Evolutionary conservation across 2,329 filamentous ascomycete species (phyloP).

Genomic region (Fusarium sp.): DNA sequence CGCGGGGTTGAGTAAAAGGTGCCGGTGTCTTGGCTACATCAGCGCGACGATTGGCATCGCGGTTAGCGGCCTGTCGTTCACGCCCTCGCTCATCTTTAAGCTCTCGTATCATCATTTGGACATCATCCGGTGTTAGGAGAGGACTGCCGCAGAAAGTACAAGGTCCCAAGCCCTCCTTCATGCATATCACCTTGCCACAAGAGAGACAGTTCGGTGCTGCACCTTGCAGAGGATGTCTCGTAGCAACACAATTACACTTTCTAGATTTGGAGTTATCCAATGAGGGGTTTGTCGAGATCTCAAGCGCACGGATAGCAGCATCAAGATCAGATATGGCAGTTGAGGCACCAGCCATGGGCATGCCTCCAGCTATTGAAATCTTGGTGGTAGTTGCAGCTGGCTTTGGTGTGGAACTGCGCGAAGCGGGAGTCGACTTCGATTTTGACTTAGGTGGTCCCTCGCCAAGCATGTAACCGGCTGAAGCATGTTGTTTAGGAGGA

Average conservation of each 20-base stretch:
- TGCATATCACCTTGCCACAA: slow-evolving; percentile 95
- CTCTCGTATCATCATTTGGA: slow-evolving; percentile 86
- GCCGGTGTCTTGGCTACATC: slow-evolving; percentile 71
- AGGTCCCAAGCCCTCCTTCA: slow-evolving; percentile 91
- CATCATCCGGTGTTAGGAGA: slow-evolving; percentile 76
- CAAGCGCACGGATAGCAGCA: slow-evolving; percentile 86
- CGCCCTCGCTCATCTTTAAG: slow-evolving; percentile 86
- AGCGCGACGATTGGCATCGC: slow-evolving; percentile 72
- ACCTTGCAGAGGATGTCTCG: slow-evolving; percentile 86
- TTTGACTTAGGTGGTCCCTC: slow-evolving; percentile 72
- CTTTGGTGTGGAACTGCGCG: slow-evolving; percentile 66
- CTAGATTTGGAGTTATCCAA: slow-evolving; percentile 66
- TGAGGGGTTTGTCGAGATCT: slow-evolving; percentile 90
- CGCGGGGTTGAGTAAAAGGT: slow-evolving; percentile 66
- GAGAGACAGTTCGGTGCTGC: slow-evolving; percentile 92
- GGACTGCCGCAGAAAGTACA: slow-evolving; percentile 89
- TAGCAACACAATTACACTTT: slow-evolving; percentile 88
- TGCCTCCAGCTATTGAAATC: slow-evolving; percentile 78
- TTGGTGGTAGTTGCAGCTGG: slow-evolving; percentile 69
- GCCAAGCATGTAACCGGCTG: slow-evolving; percentile 82
- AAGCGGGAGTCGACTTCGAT: slow-evolving; percentile 62
- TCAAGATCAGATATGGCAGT: slow-evolving; percentile 77
- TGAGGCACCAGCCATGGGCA: slow-evolving; percentile 83
- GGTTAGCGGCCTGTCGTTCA: slow-evolving; percentile 86
- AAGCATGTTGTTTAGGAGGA: slow-evolving; percentile 65